Base-by-base conservation (phyloP, 140 eudicot species). In the Ambrosia hybrid region DNA sequence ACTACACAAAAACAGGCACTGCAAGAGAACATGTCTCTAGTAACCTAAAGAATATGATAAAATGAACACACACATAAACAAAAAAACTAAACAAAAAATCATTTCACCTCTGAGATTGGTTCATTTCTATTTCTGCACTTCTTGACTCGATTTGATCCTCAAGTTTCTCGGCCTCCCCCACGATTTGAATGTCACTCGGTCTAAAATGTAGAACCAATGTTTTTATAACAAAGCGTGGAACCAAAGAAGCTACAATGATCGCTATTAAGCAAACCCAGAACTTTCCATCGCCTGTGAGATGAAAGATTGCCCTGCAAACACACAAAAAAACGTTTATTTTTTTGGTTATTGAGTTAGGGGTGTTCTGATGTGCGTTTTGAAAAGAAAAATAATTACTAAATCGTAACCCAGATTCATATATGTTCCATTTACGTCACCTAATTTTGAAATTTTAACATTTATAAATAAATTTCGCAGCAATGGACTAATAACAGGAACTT, bases 211-310 rank as follows among this genome's bases (percentile, higher is more conserved):
- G 92, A 33, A 76, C 70, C 57, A 84, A 77, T 8, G 58, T 39
- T 75, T 85, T 92, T 17, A 85, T 75, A 67, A 87, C 95, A 33
- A 92, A 89, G 51, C 92, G 98, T 33, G 98, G 98, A 30, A 90
- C 71, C 67, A 92, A 65, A 34, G 89, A 83, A 38, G 83, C 93
- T 4, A 92, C 76, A 0, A 78, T 62, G 61, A 86, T 80, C 38
- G 79, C 90, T 7, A 92, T 84, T 79, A 92, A 68, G 78, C 89
- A 87, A 6, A 85, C 39, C 98, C 98, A 92, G 72, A 87, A 87
- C 73, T 61, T 12, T 59, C 75, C 80, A 2, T 80, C 85, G 1
- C 86, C 82, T 51, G 87, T 84, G 46, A 81, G 68, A 60, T 85
- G 66, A 63, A 92, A 89, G 68, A 92, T 83, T 45, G 98, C 96